Percentiles rank a stretch among this genome's conserved stretches.
These are phyloP conservation scores for Ensete glaucum DNA, from an alignment of 176 grass and related monocot species.

Conservation along the genomic window DNA sequence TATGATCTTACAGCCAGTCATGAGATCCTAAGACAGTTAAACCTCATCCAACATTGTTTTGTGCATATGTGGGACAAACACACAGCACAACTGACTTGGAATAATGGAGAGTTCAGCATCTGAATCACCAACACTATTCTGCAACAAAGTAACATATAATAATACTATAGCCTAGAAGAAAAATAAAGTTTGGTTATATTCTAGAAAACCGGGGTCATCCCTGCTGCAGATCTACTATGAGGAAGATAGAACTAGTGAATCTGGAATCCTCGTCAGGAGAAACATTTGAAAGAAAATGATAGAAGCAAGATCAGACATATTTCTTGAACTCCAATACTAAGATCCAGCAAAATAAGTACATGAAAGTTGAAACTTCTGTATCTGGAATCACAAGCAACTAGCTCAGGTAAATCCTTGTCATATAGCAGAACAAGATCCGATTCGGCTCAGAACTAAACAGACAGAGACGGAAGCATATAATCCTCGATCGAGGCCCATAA, in stretches of 20 bases:
- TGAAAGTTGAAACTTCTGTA: not conserved
- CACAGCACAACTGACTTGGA: too few relatives aligned
- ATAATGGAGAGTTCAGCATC: too few relatives aligned
- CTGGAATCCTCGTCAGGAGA: too few relatives aligned
- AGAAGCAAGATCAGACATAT: not conserved
- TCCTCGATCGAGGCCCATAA: too few relatives aligned
- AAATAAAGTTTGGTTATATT: not conserved
- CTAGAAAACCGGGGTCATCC: not conserved
- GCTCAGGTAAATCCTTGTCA: not conserved
- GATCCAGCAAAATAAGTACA: too few relatives aligned
- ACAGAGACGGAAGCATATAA: not conserved
- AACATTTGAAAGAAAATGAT: not conserved
- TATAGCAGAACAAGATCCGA: too few relatives aligned
- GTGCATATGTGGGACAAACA: not conserved
- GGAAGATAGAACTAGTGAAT: not conserved
- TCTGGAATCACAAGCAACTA: not conserved
- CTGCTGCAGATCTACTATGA: not conserved
- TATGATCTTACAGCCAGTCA: too few relatives aligned
- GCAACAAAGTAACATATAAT: not conserved
- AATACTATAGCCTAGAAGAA: not conserved
- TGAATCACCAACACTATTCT: too few relatives aligned
- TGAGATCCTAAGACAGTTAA: too few relatives aligned
- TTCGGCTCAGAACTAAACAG: too few relatives aligned
- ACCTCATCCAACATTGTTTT: not conserved
- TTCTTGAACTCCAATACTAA: too few relatives aligned